Evolutionary conservation across 2,329 filamentous ascomycete species (phyloP).

Genomic region (Neonectria coccinea): DNA sequence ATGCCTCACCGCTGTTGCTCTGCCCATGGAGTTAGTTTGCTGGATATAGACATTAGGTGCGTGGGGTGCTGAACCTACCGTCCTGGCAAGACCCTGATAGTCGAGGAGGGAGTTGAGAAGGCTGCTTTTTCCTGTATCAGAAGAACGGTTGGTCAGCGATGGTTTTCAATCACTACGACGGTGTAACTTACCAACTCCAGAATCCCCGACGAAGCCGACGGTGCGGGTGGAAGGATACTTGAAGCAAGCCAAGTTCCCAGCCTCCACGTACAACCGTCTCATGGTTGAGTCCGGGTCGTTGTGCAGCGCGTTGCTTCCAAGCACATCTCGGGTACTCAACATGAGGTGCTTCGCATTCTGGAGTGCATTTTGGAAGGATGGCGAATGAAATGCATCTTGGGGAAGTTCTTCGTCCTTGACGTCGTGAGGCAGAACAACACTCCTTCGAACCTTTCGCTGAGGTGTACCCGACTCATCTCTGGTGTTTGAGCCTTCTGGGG

Average conservation of each 20-base stretch:
- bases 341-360: conserved; percentile 50
- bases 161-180: fast-evolving
- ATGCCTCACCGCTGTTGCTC: conserved; percentile 59
- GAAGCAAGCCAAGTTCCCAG: conserved; percentile 51
- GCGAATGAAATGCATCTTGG: conserved; percentile 51
- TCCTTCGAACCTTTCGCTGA: conserved; percentile 12
- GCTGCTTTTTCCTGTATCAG: conserved; percentile 60
- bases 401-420: conserved; percentile 50
- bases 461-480: conserved; percentile 14
- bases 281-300: conserved; percentile 55
- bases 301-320: conserved; percentile 52
- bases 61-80: conserved; percentile 49
- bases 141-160: not conserved
- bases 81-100: conserved; percentile 51
- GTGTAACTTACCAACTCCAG: conserved; percentile 55
- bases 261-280: conserved; percentile 48
- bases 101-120: conserved; percentile 63
- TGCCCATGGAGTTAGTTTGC: conserved; percentile 35
- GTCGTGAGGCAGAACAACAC: conserved; percentile 30
- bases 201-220: conserved; percentile 62
- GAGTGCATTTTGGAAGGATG: conserved; percentile 51
- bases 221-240: conserved; percentile 53
- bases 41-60: no score
- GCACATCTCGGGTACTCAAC: conserved; percentile 44
- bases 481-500: conserved; percentile 17